Evolutionary conservation across 306 rosid genomes (phyloP), one percentile per base, ranked within the genome.

Genomic region (Fragaria nilgerrensis): DNA sequence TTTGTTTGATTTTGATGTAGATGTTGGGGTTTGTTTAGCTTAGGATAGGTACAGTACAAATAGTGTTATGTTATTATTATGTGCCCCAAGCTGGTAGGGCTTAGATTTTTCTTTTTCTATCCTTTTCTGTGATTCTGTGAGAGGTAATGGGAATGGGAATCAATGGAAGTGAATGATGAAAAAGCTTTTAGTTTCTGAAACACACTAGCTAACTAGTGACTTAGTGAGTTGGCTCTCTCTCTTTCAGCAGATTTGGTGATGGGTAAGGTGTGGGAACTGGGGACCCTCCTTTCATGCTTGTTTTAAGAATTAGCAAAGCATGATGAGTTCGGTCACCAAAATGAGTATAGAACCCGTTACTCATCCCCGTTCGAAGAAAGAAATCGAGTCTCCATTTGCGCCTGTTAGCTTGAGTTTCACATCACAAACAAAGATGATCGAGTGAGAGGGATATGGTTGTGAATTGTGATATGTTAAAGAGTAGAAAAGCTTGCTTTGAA

Each of bases 171-270:
- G 68, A 15, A 77, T 80, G 77, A 80, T 77, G 84, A 49, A 25
- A 59, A 47, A 59, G 49, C 56, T 58, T 76, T 65, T 63, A 9
- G 71, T 66, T 37, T 59, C n/a, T 76, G 79, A 56, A 64, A 29
- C 68, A 69, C 41, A 71, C 37, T n/a, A 20, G 32, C 49, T 76
- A 67, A 79, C 39, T 12, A 63, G 22, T 32, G 36, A 59, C 65
- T 12, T 59, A 7, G 65, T 59, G 68, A 63, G 68, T 68, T 77
- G 82, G 82, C 65, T 19, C n/a, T 37, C n/a, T 37, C 73, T 14
- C 77, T 84, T 43, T 84, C 87, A 73, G n/a, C 32, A 73, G 82
- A 84, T 84, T 68, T 79, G 81, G 78, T 64, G 69, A 58, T 78
- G 50, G 43, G 17, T 58, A 17, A 43, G 61, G 25, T 16, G 69